These are phyloP conservation scores for Batkoa obscura DNA, from an alignment of 371 early-diverging fungal genomes.

Conservation along the genomic window DNA sequence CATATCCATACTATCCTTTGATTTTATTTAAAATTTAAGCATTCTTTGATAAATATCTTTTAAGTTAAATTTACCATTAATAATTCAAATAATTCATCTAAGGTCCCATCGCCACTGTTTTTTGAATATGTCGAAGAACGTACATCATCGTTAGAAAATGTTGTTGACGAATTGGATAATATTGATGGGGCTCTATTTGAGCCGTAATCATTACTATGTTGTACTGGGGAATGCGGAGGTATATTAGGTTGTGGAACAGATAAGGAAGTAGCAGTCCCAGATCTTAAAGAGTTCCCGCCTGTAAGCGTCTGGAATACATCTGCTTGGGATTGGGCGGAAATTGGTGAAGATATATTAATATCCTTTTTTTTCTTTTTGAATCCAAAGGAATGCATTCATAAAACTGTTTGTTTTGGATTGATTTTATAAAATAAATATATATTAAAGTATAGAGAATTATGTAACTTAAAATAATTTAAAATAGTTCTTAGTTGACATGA, in stretches of 20 bases:
- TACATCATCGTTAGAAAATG: background rate
- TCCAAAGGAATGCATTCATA: too few relatives aligned
- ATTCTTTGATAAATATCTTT: background rate
- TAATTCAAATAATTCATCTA: slow-evolving; percentile 4
- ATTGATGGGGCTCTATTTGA: slow-evolving; percentile 1
- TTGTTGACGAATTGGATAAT: background rate
- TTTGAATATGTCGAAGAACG: slow-evolving; percentile 4
- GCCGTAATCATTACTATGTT: background rate
- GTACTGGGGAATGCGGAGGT: background rate
- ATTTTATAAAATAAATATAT: too few relatives aligned
- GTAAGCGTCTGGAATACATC: slow-evolving; percentile 2
- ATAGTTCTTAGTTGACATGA: too few relatives aligned
- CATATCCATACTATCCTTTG: slow-evolving; percentile 7
- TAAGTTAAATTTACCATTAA: background rate
- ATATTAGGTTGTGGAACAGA: background rate
- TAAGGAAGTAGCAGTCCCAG: background rate
- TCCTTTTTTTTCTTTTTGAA: slow-evolving; percentile 3
- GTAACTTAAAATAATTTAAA: too few relatives aligned
- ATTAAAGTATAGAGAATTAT: too few relatives aligned
- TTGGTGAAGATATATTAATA: slow-evolving; percentile 1
- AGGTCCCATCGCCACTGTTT: background rate
- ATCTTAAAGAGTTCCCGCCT: background rate
- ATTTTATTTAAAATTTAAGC: background rate
- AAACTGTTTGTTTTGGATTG: too few relatives aligned
- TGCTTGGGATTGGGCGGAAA: background rate